Conservation (phyloP, 495 filamentous ascomycete species). For the Neurospora sp. region DNA sequence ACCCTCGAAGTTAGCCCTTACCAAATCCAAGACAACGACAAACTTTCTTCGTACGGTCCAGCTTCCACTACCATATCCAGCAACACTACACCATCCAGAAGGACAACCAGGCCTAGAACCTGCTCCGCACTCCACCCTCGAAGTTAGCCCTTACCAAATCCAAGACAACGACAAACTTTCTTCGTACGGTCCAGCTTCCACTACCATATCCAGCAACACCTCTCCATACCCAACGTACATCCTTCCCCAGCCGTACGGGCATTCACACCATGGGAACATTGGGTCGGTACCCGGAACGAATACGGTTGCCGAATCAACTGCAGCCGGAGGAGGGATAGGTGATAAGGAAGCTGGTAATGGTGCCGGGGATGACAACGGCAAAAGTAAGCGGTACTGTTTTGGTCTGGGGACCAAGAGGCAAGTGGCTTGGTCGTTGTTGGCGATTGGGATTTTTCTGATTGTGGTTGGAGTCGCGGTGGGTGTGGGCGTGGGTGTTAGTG, state of each 20-base stretch:
- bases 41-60: neutral
- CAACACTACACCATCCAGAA: neutral
- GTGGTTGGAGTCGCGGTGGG: conserved; percentile 21
- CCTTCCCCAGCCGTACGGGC: neutral
- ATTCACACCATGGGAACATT: neutral
- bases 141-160: neutral
- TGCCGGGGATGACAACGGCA: neutral
- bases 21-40: neutral
- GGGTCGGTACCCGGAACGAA: neutral
- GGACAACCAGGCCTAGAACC: neutral
- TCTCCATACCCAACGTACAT: neutral
- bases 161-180: neutral
- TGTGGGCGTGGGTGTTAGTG: conserved; percentile 19
- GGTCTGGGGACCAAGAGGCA: conserved; percentile 2
- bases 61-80: neutral
- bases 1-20: neutral
- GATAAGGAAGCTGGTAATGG: neutral
- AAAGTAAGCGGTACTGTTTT: neutral
- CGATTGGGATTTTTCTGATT: conserved; percentile 12
- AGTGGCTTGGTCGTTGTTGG: conserved; percentile 13
- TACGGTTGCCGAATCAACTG: neutral
- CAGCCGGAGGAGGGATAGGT: neutral
- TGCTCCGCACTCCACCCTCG: neutral
- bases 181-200: neutral
- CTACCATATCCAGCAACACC: neutral